Base-by-base conservation (phyloP, 2,329 filamentous ascomycete genomes). In the Talaromyces amestolkiae region DNA sequence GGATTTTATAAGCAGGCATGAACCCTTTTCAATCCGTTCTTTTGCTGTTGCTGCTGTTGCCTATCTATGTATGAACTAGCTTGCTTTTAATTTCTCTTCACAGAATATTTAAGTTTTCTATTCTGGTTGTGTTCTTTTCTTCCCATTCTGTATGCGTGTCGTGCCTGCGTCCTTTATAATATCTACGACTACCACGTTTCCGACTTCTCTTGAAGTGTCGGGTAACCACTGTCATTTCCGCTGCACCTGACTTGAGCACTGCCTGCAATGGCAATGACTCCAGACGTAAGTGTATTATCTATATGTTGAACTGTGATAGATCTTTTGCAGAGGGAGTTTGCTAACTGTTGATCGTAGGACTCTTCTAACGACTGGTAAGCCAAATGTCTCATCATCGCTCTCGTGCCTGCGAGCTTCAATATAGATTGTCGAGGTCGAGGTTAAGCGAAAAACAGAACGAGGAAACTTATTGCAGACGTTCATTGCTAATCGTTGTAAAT, bases 331-430 rank as follows among this genome's bases (percentile, higher is more conserved):
- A 39, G n/a, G 2, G 7, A 3, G 33, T 24, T 24, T 22, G 53
- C 53, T 56, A 15, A 56, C 22, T 24, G 31, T 22, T 19, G 15
- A 63, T 19, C 35, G 60, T 47, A 68, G 67, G 65, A 68, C 19
- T 65, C 67, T 4, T 68, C 67, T 15, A 64, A 51, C 35, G 63
- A 67, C 13, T 61, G 65, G 67, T 68, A 39, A 67, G 67, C 51
- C 49, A 22, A 39, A 15, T 11, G 31, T 19, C 58, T 6, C n/a
- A 5, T 37, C 10, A 33, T 49, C 24, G 13, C 43, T 43, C n/a
- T 31, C 19, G 11, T 35, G 33, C 2, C 33, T 37, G 6, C 19
- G 11, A 22, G 31, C 17, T 22, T 11, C 13, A 31, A 9, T 7
- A 35, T 35, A 24, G 27, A 27, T 31, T 15, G 22, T 51, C 24